Base-by-base conservation (phyloP, 164 flowering plant species). In the Piper longum region DNA sequence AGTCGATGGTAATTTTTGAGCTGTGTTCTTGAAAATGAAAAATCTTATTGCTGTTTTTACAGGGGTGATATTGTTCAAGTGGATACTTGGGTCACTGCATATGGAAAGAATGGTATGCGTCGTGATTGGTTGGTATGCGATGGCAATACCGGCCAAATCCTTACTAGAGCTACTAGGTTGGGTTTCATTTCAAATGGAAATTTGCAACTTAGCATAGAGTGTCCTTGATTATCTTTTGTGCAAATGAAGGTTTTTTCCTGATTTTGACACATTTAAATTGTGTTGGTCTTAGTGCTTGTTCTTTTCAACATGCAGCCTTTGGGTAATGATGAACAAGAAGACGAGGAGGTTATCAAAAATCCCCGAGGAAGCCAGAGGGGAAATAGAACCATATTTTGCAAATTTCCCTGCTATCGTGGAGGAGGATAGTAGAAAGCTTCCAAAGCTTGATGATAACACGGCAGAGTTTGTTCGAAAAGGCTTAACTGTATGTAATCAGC, bases 51-150 rank as follows among this genome's bases (percentile, higher is more conserved):
- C 2, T 2, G 12, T 41, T 17, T 4, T 60, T 60, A 13, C 18
- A 95, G 99, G 99, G 98, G 96, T 65, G 99, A 95, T 73, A 82
- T 81, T 67, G 93, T 95, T 69, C 81, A 95, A 74, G 91, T 95
- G 48, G 93, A 91, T 68, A 89, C 96, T 62, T 91, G 96, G 96
- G 93, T 87, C 16, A 51, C 75, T 63, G 74, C 81, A 62, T 87
- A 91, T 56, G 96, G 99, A 43, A 95, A 91, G 63, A 89, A 95
- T 83, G 93, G 99, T 12, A 85, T 91, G 93, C 87, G 96, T 0
- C 86, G 99, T 36, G 96, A 91, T 77, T 95, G 98, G 98, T 81
- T 91, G 66, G 51, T 95, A 13, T 81, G 87, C 36, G 89, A 91
- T 64, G 56, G 74, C 54, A 76, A 74, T 43, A 85, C 93, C 41